Evolutionary conservation across 1,139 yeast genomes (phyloP), one percentile per base, ranked within the genome.

Genomic region (Sugiyamaella paludigena): DNA sequence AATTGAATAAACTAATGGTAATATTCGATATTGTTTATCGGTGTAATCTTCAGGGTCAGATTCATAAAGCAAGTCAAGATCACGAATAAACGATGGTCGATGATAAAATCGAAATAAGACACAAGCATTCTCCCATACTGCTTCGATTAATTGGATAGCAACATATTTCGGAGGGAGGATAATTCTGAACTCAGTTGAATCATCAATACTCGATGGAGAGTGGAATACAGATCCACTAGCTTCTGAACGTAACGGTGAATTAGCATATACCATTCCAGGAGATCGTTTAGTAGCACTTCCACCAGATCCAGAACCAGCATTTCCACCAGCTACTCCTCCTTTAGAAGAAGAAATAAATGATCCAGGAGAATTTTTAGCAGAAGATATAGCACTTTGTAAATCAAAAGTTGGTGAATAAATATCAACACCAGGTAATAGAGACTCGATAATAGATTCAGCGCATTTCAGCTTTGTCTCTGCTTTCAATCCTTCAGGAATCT

Each of bases 111-210:
- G 73, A 63, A 87, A 86, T 48, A 88, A 70, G 10, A 87, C 89
- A 66, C 95, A 87, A 0, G 95, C 92, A 60, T 84, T 83, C 56
- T 82, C 80, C 95, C 96, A 88, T 1, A 92, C 87, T 42, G 84
- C 79, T 58, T 80, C 80, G 30, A 88, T 82, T 55, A 88, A 73
- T 58, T 80, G 80, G 39, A 85, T 67, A 0, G 96, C 92, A 24
- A 78, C 77, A 36, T 82, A 83, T 58, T 85, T 81, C 1, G 91
- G 79, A 0, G 97, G 97, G 40, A 89, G 68, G 7, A 84, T 80
- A 43, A 87, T 78, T 56, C 77, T 82, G 57, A 87, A 57, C 32
- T 34, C 45, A 19, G 30, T 43, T 15, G 42, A 30, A 31, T 43
- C 50, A 26, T 40, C 47, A 12, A 26, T 13, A 38, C 48, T 47